Base-by-base conservation (phyloP, 2,329 filamentous ascomycete genomes). In the Leptographium lundbergii region DNA sequence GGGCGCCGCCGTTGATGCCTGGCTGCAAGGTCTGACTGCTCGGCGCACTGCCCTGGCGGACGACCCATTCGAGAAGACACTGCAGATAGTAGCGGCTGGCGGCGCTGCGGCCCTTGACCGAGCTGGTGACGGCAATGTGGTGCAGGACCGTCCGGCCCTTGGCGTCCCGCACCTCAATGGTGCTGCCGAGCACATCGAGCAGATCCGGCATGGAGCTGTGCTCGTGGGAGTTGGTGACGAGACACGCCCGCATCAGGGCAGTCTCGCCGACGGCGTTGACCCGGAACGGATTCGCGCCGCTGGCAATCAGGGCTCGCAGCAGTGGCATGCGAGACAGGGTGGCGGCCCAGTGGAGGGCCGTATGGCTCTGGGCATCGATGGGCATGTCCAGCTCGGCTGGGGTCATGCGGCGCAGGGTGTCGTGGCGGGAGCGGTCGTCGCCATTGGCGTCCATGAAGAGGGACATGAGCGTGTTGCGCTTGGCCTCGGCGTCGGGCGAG, bases 61-160 rank as follows among this genome's bases (percentile, higher is more conserved):
- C 91, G 14, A 97, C 88, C 76, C 95, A 97, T 69, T 96, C 92
- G 0, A 99, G 78, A 13, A 99, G 78, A 32, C 90, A 92, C 72
- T 99, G 94, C 2, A 99, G 82, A 67, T 99, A 99, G 70, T 97
- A 96, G 64, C 92, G 89, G 69, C 91, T 95, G 25, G 94, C 92
- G 50, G 89, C 85, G 60, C 89, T 91, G 55, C 94, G 85, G 7
- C 92, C 92, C 69, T 96, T 96, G 66, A 97, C 94, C 7, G 91
- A 94, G 62, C 91, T 96, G 19, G 94, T 95, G 39, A 97, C 85
- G 6, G 94, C 91, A 66, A 99, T 97, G 68, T 99, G 94, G 68
- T 99, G 94, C 27, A 99, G 76, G 17, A 97, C 91, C 0, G 92
- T 97, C 45, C 94, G 81, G 10, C 91, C 91, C 70, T 91, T 91